These are phyloP conservation scores for Fusarium staphyleae DNA, from an alignment of 2,329 filamentous ascomycete species.

Conservation along the genomic window DNA sequence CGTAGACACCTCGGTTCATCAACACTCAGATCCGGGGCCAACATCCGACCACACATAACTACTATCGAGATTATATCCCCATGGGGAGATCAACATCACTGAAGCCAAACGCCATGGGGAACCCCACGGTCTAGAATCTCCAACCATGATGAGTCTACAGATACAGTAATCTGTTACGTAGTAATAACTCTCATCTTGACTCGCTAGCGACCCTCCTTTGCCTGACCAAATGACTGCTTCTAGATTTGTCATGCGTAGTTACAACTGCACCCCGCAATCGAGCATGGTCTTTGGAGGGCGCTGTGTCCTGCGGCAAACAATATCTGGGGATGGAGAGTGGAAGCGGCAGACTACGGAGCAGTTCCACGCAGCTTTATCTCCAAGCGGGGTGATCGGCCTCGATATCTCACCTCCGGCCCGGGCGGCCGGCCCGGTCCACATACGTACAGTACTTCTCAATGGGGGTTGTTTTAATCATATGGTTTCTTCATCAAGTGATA, in stretches of 20 bases:
- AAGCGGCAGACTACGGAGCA: background rate
- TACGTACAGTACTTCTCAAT: too few species aligned
- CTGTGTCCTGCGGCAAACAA: constrained; percentile 6
- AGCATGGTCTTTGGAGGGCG: constrained; percentile 11
- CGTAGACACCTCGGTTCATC: too few species aligned
- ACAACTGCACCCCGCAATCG: constrained; percentile 17
- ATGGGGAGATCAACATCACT: background rate
- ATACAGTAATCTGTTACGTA: background rate
- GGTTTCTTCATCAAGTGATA: background rate
- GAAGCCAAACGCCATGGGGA: background rate
- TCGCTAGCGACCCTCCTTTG: background rate
- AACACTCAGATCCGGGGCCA: too few species aligned
- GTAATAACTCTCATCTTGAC: constrained; percentile 1
- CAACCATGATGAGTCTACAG: background rate
- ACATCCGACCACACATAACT: background rate
- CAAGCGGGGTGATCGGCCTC: constrained; percentile 21
- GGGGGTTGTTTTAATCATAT: background rate
- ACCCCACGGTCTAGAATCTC: background rate
- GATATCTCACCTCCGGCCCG: constrained; percentile 20
- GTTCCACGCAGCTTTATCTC: constrained; percentile 14
- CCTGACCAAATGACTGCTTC: constrained; percentile 8
- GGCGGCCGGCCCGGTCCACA: constrained; percentile 5
- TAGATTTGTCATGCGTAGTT: constrained; percentile 18
- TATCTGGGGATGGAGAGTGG: too few species aligned
- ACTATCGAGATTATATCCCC: too few species aligned